Evolutionary conservation across 2,329 filamentous ascomycete genomes (phyloP), one percentile per base, ranked within the genome.

Genomic region (Stylonectria norvegica): DNA sequence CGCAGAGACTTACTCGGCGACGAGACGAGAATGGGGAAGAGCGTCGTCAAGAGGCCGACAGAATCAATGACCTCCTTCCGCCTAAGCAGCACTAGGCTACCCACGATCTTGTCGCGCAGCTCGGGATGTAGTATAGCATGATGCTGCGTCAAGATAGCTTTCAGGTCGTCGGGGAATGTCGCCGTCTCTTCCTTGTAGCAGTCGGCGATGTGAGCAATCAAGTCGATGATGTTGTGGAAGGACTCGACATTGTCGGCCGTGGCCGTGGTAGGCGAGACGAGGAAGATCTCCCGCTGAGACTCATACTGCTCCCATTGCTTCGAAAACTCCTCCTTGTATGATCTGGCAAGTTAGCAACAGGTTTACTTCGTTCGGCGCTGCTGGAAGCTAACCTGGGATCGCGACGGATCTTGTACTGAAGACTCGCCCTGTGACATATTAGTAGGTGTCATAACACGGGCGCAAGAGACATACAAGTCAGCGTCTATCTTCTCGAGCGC

Each of bases 401-500:
- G 64, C 84, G 79, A 50, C 85, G 80, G 60, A 95, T 89, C 70
- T 95, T 95, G 72, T 95, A 88, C 63, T 95, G 89, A 36, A 96
- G 72, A 67, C 85, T 93, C 49, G 89, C 83, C 57, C 82, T 86
- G 58, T 76, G 35, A 42, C 11, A 45, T 43, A 49, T 68, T 45
- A 63, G 63, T 29, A 30, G 30, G 19, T 6, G 12, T 16, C 8
- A 7, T n/a, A 53, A 10, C 15, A 32, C 12, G 18, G 4, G 8
- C 10, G 2, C 2, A 2, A 7, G 3, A 11, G 8, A 61, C 79
- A 48, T 64, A 85, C 77, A 94, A 73, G 67, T 95, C 89, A 22
- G 89, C 90, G 62, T 96, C 90, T 55, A 95, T 82, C 76, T 96
- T 96, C 70, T 96, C 90, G 66, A 96, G 81, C 46, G 90, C 90